Conservation (phyloP, 2,329 filamentous ascomycete genomes). For the Thielaviopsis punctulata region DNA sequence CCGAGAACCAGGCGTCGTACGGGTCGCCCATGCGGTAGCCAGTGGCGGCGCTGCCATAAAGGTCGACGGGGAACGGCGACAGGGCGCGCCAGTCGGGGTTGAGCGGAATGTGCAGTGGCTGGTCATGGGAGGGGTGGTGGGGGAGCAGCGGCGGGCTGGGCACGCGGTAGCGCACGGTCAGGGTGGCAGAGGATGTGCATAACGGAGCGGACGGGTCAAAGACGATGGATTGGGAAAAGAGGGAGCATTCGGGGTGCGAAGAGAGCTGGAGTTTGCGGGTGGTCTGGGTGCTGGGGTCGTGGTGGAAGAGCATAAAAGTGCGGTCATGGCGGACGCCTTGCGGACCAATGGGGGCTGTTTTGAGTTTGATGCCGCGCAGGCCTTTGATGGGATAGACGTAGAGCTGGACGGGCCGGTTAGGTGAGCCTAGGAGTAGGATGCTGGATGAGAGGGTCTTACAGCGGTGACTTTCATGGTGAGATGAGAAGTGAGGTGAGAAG, state of each 20-base stretch:
- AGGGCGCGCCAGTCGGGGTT: conserved; percentile 31
- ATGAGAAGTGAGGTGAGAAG: conserved; percentile 6
- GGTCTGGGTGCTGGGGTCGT: conserved; percentile 22
- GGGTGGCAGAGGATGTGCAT: conserved; percentile 38
- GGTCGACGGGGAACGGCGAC: conserved; percentile 31
- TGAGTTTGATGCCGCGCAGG: conserved; percentile 42
- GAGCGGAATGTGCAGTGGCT: conserved; percentile 37
- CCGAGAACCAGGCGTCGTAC: conserved; percentile 50
- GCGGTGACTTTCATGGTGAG: conserved; percentile 19
- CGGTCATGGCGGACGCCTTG: conserved; percentile 50
- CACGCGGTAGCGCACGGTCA: not conserved
- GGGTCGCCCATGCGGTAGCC: conserved; percentile 45
- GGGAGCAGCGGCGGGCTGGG: not conserved
- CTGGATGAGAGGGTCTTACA: conserved; percentile 12
- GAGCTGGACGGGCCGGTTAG: conserved; percentile 21
- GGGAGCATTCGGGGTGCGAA: conserved; percentile 38
- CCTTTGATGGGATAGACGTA: conserved; percentile 62
- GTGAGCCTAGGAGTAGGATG: not conserved
- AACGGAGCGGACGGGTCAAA: conserved; percentile 37
- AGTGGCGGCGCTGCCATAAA: conserved; percentile 40
- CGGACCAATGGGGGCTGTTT: conserved; percentile 35
- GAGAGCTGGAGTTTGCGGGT: conserved; percentile 43
- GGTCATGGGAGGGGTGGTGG: conserved; percentile 20
- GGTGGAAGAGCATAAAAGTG: conserved; percentile 50
- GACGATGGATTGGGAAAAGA: conserved; percentile 44